Evolutionary conservation across 441 rosid genomes (phyloP), one percentile per base, ranked within the genome.

Genomic region (Viola pubescens): DNA sequence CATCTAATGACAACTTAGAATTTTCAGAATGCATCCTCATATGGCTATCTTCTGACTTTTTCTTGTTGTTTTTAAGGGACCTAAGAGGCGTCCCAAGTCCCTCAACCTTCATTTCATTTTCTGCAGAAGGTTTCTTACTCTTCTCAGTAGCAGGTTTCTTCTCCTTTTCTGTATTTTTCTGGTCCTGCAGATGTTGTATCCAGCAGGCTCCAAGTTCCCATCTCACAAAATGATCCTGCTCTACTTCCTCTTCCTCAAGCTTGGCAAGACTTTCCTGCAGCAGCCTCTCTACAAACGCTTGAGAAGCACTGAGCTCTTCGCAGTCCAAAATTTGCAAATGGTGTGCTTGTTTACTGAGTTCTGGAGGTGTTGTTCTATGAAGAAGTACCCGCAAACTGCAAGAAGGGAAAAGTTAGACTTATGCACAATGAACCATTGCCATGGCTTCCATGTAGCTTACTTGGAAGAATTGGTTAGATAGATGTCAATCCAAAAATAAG

Each of bases 11-110:
- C 45, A 79, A 73, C n/a, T 70, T 71, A 50, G 70, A 68, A 72
- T 72, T 73, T 71, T 71, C 84, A 58, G 70, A 66, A 58, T 62
- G 75, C 58, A 67, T 52, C 72, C 75, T 82, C 39, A 34, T 66
- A 69, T 69, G 70, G 60, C 52, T 74, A 49, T 67, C 86, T 52
- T 80, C 97, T 40, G 75, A 59, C 61, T 72, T 87, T 64, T 82
- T 89, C 87, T 78, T 92, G 70, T 64, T 78, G 68, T 80, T 81
- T 75, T 78, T 90, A 62, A 94, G 94, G 56, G 94, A 85, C 72
- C 79, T 83, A 48, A 94, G 99, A 63, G 99, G 91, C 59, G 79
- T 87, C 55, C 99, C 98, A 54, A 94, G 98, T 65, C 99, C 99
- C 85, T 94, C 97, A 56, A 94, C 92, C 77, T 91, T 88, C 88